Evolutionary conservation across 306 rosid species (phyloP).

Genomic region (Sicyos baderoa): DNA sequence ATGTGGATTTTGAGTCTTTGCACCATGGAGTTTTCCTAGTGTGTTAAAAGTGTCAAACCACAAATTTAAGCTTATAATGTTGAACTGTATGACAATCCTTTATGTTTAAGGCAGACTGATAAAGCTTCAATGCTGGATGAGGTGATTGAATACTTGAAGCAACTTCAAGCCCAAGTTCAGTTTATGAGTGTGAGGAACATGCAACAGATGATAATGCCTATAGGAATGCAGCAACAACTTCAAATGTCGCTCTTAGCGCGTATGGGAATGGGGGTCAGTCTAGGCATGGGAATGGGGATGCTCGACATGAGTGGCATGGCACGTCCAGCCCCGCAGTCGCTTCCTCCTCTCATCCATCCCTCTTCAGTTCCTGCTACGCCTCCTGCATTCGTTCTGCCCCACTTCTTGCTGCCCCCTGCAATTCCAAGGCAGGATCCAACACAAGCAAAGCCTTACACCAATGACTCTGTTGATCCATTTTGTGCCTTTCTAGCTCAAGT

Average conservation of each 20-base stretch:
- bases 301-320: conserved; percentile 29
- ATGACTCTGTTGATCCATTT: conserved; percentile 30
- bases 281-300: conserved; percentile 19
- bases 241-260: conserved; percentile 46
- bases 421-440: conserved; percentile 27
- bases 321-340: conserved; percentile 18
- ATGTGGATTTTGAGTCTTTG: not conserved
- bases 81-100: not conserved
- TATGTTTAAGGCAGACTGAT: conserved; percentile 33
- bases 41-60: not conserved
- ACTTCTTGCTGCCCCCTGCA: conserved; percentile 29
- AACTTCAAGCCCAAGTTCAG: conserved; percentile 44
- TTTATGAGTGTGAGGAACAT: conserved; percentile 34
- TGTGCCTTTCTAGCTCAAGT: conserved; percentile 30
- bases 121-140: conserved; percentile 50
- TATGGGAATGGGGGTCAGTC: conserved; percentile 28
- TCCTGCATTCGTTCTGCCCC: conserved; percentile 16
- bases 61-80: conserved; percentile 1
- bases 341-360: conserved; percentile 27
- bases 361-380: conserved; percentile 15
- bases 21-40: not conserved
- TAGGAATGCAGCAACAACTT: conserved; percentile 41
- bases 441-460: conserved; percentile 27
- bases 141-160: conserved; percentile 43
- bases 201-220: conserved; percentile 40